Conservation (phyloP, 2,329 filamentous ascomycete species). For the Didymosphaeria variabile region DNA sequence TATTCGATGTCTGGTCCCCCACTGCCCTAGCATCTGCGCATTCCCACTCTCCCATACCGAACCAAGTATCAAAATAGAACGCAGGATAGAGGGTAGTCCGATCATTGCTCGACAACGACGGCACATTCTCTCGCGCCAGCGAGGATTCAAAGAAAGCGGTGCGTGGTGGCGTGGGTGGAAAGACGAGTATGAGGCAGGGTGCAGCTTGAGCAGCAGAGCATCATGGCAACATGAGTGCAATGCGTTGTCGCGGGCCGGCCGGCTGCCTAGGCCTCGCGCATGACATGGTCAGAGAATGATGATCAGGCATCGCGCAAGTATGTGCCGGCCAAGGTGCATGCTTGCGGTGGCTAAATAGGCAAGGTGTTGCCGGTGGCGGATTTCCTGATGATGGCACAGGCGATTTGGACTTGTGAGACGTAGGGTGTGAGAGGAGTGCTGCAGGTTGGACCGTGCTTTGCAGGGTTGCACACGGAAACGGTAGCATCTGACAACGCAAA, state of each 20-base stretch:
- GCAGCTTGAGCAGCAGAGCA: slow-evolving; percentile 16
- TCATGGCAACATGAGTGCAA: slow-evolving; percentile 21
- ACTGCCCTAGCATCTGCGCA: slow-evolving; percentile 43
- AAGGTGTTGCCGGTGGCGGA: not conserved
- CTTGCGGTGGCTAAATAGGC: not conserved
- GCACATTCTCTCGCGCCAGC: slow-evolving; percentile 34
- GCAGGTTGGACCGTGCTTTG: not conserved
- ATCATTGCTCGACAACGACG: slow-evolving; percentile 43
- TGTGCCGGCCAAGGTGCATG: slow-evolving; percentile 3
- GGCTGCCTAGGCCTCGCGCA: slow-evolving; percentile 18
- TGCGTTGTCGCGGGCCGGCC: slow-evolving; percentile 16
- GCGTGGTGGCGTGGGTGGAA: slow-evolving; percentile 12
- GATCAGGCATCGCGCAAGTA: slow-evolving; percentile 17
- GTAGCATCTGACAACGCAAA: not conserved
- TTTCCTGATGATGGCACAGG: not conserved
- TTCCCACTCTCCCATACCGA: slow-evolving; percentile 28
- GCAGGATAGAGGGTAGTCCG: slow-evolving; percentile 25
- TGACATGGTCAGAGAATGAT: slow-evolving; percentile 16
- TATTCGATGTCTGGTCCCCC: slow-evolving; percentile 16
- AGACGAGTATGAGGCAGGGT: slow-evolving; percentile 7
- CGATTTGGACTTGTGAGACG: slow-evolving; percentile 9
- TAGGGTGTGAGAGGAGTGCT: slow-evolving; percentile 7
- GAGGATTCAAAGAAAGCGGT: slow-evolving; percentile 19
- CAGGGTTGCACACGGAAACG: not conserved
- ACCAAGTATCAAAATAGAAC: slow-evolving; percentile 25